phyloP scores from a whole-genome alignment of 1,284 basidiomycete genomes.

The Cryptococcus wingfieldii region DNA sequence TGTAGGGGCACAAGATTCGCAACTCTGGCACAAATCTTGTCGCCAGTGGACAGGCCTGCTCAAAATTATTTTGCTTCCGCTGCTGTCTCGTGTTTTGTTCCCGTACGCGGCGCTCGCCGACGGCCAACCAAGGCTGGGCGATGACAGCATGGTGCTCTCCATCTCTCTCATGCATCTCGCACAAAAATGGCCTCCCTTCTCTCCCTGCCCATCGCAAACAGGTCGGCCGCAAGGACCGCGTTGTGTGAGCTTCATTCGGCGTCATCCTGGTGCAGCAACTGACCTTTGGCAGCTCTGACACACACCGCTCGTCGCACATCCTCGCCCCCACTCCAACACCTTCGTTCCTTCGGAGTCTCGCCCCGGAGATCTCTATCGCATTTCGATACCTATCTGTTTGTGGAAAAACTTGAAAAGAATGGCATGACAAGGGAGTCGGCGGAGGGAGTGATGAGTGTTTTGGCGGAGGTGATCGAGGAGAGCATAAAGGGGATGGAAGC shows the following conservation, averaged over 20 bases:
- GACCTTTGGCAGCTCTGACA: neutral
- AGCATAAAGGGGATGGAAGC: slow-evolving; percentile 88
- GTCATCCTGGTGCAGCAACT: neutral
- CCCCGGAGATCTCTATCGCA: slow-evolving; percentile 49
- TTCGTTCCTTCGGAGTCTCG: slow-evolving; percentile 9
- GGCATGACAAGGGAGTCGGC: slow-evolving; percentile 83
- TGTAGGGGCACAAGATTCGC: neutral
- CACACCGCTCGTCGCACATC: slow-evolving; percentile 8
- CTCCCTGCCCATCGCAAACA: slow-evolving; percentile 31
- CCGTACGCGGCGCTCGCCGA: neutral
- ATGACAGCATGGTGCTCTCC: neutral
- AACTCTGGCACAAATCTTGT: neutral
- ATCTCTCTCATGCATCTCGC: neutral
- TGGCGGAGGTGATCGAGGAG: slow-evolving; percentile 93
- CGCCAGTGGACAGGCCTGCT: neutral
- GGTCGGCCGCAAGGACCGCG: slow-evolving; percentile 28
- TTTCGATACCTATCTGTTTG: slow-evolving; percentile 92
- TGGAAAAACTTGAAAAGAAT: slow-evolving; percentile 78
- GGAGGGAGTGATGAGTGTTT: slow-evolving; percentile 89
- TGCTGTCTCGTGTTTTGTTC: neutral
- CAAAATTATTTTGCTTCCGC: neutral
- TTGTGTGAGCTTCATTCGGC: slow-evolving; percentile 16
- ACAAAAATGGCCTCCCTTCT: slow-evolving; percentile 25
- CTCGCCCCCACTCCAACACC: slow-evolving; percentile 3
- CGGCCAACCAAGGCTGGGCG: neutral